Base-by-base conservation (phyloP, 371 early-diverging fungal species). In the Nematocida major region DNA sequence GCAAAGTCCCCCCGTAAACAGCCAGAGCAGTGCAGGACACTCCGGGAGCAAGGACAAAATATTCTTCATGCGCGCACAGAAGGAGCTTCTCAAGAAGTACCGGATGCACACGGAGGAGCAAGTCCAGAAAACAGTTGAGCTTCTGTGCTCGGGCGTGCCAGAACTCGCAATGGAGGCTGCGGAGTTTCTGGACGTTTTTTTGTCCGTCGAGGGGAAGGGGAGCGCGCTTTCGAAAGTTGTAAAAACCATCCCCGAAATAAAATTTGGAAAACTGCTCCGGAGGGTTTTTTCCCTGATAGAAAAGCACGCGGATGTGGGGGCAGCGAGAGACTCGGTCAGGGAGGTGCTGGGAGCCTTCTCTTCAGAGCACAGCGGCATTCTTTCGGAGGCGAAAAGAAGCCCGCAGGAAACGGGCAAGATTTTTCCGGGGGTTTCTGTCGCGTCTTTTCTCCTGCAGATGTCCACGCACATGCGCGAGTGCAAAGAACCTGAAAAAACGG, bases 201-300 rank as follows among this genome's bases (percentile, higher is more conserved):
- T 70, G 13, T 26, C 36, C 13, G 42, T 66, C 50, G 22, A 47
- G 28, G 2, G 26, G 45, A 28, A 82, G 49, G 91, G 24, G 22
- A 36, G 38, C 45, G 59, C 67, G 48, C 0, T 82, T 40, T 34
- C 61, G 18, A 3, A 26, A 24, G 32, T 81, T 3, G 42, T 81
- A n/a, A 34, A 66, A 3, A 36, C 20, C 42, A 48, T 83, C 28
- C 49, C 36, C 11, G 42, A 92, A 51, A 89, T 96, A 86, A 92
- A 91, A 82, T 90, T 91, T 2, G 92, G 94, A 76, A 89, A 93
- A 82, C 95, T 95, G 4, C 89, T 94, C 83, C 89, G 97, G 68
- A 92, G 93, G 38, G 94, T 93, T 18, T 88, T 97, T 65, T 93
- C 94, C 92, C 91, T 96, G 77, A 87, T 97, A 69, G 92, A 93